Evolutionary conservation across 75 land plant genomes (phyloP), one percentile per base, ranked within the genome.

Genomic region (Chamaecyparis obtusa): DNA sequence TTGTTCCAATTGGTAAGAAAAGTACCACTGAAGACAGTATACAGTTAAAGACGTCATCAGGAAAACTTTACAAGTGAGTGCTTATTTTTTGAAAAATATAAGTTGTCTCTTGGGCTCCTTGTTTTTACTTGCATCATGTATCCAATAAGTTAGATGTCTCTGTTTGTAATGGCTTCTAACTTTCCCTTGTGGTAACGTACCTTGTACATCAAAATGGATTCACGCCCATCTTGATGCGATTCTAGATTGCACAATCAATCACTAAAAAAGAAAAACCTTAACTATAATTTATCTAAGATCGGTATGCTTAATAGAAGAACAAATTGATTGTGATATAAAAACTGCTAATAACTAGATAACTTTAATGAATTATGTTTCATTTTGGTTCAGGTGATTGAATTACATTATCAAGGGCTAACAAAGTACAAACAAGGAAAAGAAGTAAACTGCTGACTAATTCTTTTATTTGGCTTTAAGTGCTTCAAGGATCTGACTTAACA

Each of bases 1-100:
- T 88, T 94, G 99, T 97, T 48, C 99, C 99, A 10, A 85, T 98
- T 86, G 88, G 92, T 46, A 87, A 89, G 84, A 91, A 95, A 16
- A 21, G 88, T 35, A 81, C 92, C 80, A 81, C 77, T 71, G 33
- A 55, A 37, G 83, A 86, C 80, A 87, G 86, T 72, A 33, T 36
- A 84, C 84, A 81, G 32, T 37, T 84, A 72, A 64, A 92, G 39
- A 1, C 41, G 79, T 43, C 83, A 51, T 33, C 88, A 4, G 64
- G n/a, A 17, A 89, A 86, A 76, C 88, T 94, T 55, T 90, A 85
- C 78, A 87, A 87, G 94, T 93, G 67, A 87, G 81, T 54, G 14
- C 64, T 35, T 33, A 33, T 85, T 44, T 84, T 82, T 41, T 17
- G 36, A 69, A 35, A 9, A 80, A 36, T 81, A 27, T 24, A 46